phyloP scores from a whole-genome alignment of 164 flowering plant species.

The Aristolochia contorta region DNA sequence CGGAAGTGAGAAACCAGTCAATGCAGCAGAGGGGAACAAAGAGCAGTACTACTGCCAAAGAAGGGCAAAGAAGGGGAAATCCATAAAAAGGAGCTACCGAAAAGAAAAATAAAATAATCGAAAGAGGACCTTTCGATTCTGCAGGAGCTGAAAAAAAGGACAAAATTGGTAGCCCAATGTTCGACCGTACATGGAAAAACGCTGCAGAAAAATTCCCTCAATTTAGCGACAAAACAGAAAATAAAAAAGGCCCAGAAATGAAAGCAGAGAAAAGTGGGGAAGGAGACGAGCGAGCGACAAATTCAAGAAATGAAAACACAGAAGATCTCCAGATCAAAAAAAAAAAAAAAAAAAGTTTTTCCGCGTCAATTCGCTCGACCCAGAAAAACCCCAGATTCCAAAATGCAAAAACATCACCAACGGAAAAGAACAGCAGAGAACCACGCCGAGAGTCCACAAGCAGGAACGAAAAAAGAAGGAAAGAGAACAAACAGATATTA shows the following conservation, averaged over 20 bases:
- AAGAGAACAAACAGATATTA: background rate
- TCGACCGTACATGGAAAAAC: slow-evolving; percentile 21
- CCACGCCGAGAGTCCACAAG: background rate
- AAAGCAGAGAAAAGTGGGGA: background rate
- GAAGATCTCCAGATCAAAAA: background rate
- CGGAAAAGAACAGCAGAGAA: background rate
- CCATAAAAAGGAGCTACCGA: background rate
- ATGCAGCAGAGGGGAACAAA: slow-evolving; percentile 3
- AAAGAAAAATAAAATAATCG: background rate
- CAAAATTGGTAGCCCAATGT: slow-evolving; percentile 22
- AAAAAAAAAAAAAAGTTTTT: too few relatives aligned
- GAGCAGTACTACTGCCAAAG: slow-evolving; percentile 4
- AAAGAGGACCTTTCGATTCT: slow-evolving; percentile 7
- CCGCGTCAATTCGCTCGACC: background rate
- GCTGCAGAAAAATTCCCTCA: slow-evolving; percentile 16
- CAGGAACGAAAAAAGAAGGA: background rate
- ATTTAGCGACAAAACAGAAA: background rate
- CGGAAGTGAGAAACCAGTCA: slow-evolving; percentile 3
- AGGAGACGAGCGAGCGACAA: background rate
- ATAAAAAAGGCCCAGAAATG: background rate
- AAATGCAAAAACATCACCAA: background rate
- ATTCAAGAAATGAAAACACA: background rate
- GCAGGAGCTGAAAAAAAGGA: slow-evolving; percentile 19
- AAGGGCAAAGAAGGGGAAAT: slow-evolving; percentile 1
- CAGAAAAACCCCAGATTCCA: background rate